Evolutionary conservation across 257 asterid genomes (phyloP).

Genomic region (Plectranthus barbatus): DNA sequence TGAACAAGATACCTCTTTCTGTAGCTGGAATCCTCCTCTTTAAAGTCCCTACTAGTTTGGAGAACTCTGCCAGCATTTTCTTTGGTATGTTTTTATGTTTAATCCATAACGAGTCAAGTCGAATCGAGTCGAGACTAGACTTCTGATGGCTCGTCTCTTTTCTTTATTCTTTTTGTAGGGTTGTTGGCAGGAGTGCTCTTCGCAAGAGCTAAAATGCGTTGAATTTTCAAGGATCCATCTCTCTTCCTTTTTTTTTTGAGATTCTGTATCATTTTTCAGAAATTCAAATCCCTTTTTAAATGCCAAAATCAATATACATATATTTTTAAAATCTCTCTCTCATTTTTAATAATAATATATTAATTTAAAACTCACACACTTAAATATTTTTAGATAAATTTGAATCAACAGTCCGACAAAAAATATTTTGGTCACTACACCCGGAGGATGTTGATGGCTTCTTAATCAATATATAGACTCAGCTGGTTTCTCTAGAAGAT

Average conservation of each 20-base stretch:
- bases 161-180: constrained; percentile 40
- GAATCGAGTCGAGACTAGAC: too few species aligned
- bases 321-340: too few species aligned
- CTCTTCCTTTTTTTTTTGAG: not conserved
- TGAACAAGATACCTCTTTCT: constrained; percentile 87
- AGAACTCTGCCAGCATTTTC: constrained; percentile 71
- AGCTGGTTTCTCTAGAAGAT: too few species aligned
- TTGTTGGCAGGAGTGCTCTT: constrained; percentile 77
- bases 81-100: constrained; percentile 51
- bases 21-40: constrained; percentile 77
- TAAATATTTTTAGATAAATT: too few species aligned
- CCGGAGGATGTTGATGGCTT: too few species aligned
- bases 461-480: too few species aligned
- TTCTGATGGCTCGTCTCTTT: too few species aligned
- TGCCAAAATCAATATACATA: not conserved
- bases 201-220: constrained; percentile 69
- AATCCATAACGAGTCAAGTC: too few species aligned
- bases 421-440: too few species aligned
- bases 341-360: too few species aligned
- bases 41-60: constrained; percentile 72
- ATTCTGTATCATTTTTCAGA: not conserved
- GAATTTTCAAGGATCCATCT: constrained; percentile 11
- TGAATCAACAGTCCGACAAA: too few species aligned
- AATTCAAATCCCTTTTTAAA: not conserved
- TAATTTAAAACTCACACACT: too few species aligned